These are phyloP conservation scores for Funneliformis caledonium DNA, from an alignment of 371 early-diverging fungal species.

Conservation along the genomic window DNA sequence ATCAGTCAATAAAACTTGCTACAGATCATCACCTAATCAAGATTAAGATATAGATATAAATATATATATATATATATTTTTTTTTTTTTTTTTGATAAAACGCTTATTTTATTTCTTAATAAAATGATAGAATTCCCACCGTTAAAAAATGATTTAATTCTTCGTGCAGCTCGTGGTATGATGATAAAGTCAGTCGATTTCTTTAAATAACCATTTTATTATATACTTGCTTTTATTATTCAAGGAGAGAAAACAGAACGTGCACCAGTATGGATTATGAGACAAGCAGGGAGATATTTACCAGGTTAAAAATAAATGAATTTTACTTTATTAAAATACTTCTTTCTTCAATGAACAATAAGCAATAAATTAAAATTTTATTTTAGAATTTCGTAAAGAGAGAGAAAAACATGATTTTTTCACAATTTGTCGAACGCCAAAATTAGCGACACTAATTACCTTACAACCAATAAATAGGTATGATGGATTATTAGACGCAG, in stretches of 20 bases:
- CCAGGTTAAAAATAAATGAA: slow-evolving; percentile 68
- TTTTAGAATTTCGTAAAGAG: slow-evolving; percentile 83
- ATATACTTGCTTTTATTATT: neutral
- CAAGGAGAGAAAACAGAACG: slow-evolving; percentile 83
- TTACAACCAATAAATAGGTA: slow-evolving; percentile 96
- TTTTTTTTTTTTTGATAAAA: neutral
- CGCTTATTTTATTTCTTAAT: neutral
- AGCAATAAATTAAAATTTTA: neutral
- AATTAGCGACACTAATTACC: slow-evolving; percentile 92
- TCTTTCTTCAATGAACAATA: no score
- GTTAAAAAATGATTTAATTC: slow-evolving; percentile 89
- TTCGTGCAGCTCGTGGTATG: slow-evolving; percentile 82
- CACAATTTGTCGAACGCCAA: slow-evolving; percentile 91
- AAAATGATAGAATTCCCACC: slow-evolving; percentile 67
- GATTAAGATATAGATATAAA: no score
- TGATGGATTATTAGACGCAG: slow-evolving; percentile 87
- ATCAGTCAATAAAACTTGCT: no score
- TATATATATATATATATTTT: neutral
- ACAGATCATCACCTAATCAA: no score
- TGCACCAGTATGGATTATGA: slow-evolving; percentile 97
- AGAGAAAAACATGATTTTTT: slow-evolving; percentile 92
- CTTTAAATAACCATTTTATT: neutral
- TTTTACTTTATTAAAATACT: neutral
- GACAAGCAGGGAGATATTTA: slow-evolving; percentile 97
- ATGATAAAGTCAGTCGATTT: neutral